Evolutionary conservation across 1,139 yeast species (phyloP).

Genomic region (Citeromyces hawaiiensis): DNA sequence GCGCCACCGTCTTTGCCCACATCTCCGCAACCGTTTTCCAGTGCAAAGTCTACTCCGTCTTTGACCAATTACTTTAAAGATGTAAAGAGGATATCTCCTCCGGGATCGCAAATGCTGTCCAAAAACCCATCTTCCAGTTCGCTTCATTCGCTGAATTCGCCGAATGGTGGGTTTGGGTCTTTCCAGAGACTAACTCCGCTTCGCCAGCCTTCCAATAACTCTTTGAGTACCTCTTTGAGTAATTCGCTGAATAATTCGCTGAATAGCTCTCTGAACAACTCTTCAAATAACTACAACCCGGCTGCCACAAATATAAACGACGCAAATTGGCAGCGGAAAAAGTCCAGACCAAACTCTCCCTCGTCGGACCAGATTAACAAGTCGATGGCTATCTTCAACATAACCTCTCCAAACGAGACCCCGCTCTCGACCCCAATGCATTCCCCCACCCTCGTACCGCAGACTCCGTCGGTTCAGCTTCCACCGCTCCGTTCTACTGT

Average conservation of each 20-base stretch:
- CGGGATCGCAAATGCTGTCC: constrained; percentile 1
- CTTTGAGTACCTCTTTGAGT: too few species aligned
- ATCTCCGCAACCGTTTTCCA: constrained; percentile 1
- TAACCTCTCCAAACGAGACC: constrained; percentile 17
- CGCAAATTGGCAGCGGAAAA: constrained; percentile 20
- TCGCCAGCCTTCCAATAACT: constrained; percentile 10
- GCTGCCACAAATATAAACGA: constrained; percentile 9
- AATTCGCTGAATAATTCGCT: too few species aligned
- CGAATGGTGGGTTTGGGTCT: constrained; percentile 28
- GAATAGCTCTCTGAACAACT: neutral
- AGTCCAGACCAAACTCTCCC: constrained; percentile 73
- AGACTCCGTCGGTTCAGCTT: constrained; percentile 7
- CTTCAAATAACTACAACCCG: constrained; percentile 10
- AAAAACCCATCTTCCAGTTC: neutral
- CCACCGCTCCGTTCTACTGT: constrained; percentile 16
- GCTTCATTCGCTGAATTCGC: constrained; percentile 2
- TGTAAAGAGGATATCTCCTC: constrained; percentile 2
- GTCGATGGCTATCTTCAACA: constrained; percentile 14
- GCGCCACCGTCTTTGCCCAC: constrained; percentile 2
- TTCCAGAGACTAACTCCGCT: constrained; percentile 34
- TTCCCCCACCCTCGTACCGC: constrained; percentile 17
- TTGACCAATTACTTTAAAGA: constrained; percentile 7
- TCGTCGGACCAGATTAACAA: constrained; percentile 3
- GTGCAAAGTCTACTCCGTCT: constrained; percentile 4
- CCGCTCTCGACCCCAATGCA: constrained; percentile 18